Evolutionary conservation across 495 filamentous ascomycete genomes (phyloP).

Genomic region (Tuber borchii): DNA sequence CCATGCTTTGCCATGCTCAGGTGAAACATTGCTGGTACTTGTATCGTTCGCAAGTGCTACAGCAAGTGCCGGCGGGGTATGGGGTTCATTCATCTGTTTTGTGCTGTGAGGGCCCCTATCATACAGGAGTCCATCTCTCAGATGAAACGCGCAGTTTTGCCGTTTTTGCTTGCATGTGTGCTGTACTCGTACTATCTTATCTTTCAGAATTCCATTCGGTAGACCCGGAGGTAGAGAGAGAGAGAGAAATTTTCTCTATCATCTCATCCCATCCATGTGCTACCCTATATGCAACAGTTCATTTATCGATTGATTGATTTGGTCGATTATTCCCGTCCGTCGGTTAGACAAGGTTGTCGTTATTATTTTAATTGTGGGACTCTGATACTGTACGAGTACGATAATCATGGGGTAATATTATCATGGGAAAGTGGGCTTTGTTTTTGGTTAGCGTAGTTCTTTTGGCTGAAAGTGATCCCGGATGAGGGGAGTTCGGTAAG

Average conservation of each 20-base stretch:
- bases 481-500: not conserved
- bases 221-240: not conserved
- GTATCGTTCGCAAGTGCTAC: not conserved
- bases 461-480: not conserved
- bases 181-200: not conserved
- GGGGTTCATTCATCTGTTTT: not conserved
- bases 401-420: not conserved
- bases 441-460: not conserved
- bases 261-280: not conserved
- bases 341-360: not conserved
- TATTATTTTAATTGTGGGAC: not conserved
- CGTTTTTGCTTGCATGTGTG: not conserved
- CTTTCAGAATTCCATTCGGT: not conserved
- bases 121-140: not conserved
- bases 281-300: not conserved
- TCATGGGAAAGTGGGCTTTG: not conserved
- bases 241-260: not conserved
- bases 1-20: not conserved
- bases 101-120: not conserved
- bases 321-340: not conserved
- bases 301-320: not conserved
- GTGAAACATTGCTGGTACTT: not conserved
- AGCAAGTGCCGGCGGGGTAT: not conserved
- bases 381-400: not conserved
- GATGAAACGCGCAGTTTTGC: not conserved